Base-by-base conservation (phyloP, 139 green algal species). In the Parachlorella kessleri region DNA sequence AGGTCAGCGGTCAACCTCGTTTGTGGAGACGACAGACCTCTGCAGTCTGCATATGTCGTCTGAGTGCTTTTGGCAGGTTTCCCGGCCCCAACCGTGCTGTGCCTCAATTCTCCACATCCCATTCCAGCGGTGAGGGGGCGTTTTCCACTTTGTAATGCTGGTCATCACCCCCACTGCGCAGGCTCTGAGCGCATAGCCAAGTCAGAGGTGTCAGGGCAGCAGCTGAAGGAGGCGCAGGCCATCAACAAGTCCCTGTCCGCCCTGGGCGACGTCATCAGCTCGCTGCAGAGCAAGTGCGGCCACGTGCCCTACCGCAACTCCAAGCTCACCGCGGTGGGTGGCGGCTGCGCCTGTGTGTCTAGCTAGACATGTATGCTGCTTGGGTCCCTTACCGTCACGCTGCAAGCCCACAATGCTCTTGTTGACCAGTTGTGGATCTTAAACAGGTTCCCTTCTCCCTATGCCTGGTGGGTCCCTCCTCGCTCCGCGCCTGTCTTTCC, bases 281-380 rank as follows among this genome's bases (percentile, higher is more conserved):
- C 85, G 55, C 86, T 94, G 53, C 68, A 78, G 72, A 55, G 32
- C 42, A 69, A 66, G 48, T 39, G 10, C 37, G 26, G 78, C 40
- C 95, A 98, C 86, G 82, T 98, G n/a, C 95, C 95, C 0, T 98
- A 93, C 89, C 90, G 95, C 78, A 98, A 98, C 91, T 94, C 85
- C 81, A 97, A 97, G 89, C 90, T 98, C 33, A 98, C 95, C 0
- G 91, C 92, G 84, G 87, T 98, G 40, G n/a, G 7, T 41, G 65
- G n/a, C 33, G 2, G 66, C 33, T 36, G n/a, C 21, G 5, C 3
- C 26, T 30, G 8, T 23, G 10, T 67, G 4, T 2, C 23, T 36
- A 5, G 35, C 72, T 18, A 4, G 41, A n/a, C n/a, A n/a, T n/a
- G n/a, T n/a, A n/a, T 48, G 30, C 68, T 63, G 68, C 39, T 38